Evolutionary conservation across 2,329 filamentous ascomycete species (phyloP).

Genomic region (Phaeosphaeriaceae sp.): DNA sequence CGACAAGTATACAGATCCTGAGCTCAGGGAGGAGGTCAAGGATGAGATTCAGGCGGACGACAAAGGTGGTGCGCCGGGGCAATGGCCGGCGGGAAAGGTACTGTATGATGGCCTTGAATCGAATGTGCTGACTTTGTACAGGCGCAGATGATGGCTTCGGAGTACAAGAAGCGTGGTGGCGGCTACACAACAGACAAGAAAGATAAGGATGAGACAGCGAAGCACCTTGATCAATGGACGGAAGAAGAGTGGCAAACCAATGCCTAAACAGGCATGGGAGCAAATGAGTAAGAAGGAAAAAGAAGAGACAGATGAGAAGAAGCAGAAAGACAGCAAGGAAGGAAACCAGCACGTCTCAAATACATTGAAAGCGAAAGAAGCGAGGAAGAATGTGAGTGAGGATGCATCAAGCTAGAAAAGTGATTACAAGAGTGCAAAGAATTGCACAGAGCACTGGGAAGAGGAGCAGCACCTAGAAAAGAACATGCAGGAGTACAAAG

Average conservation of each 20-base stretch:
- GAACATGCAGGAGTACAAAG: slow-evolving; percentile 34
- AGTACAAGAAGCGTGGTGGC: slow-evolving; percentile 58
- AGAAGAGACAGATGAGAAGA: slow-evolving; percentile 54
- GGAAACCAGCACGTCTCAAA: neutral
- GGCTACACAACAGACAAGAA: slow-evolving; percentile 55
- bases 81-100: slow-evolving; percentile 59
- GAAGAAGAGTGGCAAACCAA: slow-evolving; percentile 60
- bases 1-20: slow-evolving; percentile 56
- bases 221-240: slow-evolving; percentile 54
- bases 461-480: slow-evolving; percentile 32
- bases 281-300: slow-evolving; percentile 56
- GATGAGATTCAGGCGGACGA: slow-evolving; percentile 54
- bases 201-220: slow-evolving; percentile 53
- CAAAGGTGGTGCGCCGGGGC: slow-evolving; percentile 56
- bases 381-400: slow-evolving; percentile 35
- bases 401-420: slow-evolving; percentile 10
- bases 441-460: slow-evolving; percentile 43
- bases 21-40: slow-evolving; percentile 56
- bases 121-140: slow-evolving; percentile 15
- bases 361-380: slow-evolving; percentile 25
- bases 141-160: slow-evolving; percentile 55
- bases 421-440: slow-evolving; percentile 31
- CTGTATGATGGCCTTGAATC: neutral
- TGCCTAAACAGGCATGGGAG: slow-evolving; percentile 56
- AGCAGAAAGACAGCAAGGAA: slow-evolving; percentile 51